A percentile compares a stretch with the other conserved stretches of the same genome.
These are phyloP conservation scores for Neurospora sp. DNA, from an alignment of 495 filamentous ascomycete species.

Conservation along the genomic window DNA sequence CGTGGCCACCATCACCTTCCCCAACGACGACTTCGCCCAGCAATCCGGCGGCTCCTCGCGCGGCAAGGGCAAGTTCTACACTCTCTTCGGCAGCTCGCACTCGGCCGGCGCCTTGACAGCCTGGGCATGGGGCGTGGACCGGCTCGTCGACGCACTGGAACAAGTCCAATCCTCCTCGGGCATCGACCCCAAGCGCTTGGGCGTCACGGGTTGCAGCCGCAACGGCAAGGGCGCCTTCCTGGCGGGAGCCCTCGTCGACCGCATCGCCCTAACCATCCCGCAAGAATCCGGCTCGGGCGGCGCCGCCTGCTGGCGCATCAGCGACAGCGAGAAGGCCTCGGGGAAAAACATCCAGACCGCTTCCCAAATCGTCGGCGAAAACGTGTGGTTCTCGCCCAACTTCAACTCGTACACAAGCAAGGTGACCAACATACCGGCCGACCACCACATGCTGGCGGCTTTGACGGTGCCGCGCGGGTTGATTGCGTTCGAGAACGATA, in stretches of 20 bases:
- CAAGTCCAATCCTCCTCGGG: conserved; percentile 31
- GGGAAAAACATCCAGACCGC: conserved; percentile 48
- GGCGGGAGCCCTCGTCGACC: conserved; percentile 37
- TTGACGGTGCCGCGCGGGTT: conserved; percentile 39
- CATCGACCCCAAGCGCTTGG: conserved; percentile 39
- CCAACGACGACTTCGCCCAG: conserved; percentile 38
- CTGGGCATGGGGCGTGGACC: conserved; percentile 46
- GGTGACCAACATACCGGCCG: conserved; percentile 31
- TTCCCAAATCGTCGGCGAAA: conserved; percentile 38
- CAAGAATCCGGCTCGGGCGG: conserved; percentile 45
- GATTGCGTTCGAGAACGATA: conserved; percentile 42
- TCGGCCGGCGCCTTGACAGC: conserved; percentile 40
- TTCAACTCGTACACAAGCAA: conserved; percentile 30
- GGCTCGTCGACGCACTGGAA: conserved; percentile 44
- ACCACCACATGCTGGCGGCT: conserved; percentile 43
- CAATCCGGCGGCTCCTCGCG: conserved; percentile 27
- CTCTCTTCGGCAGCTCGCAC: conserved; percentile 38
- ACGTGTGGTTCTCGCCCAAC: conserved; percentile 40
- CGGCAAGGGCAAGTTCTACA: conserved; percentile 41
- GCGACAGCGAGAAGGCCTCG: conserved; percentile 30
- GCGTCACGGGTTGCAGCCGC: conserved; percentile 43
- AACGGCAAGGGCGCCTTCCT: conserved; percentile 48
- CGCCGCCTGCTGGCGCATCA: conserved; percentile 44
- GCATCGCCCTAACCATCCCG: conserved; percentile 44
- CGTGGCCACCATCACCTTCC: conserved; percentile 39